Percentiles rank a stretch among this genome's conserved stretches.
Evolutionary conservation across 257 asterid species (phyloP).

Genomic region (Voacanga thouarsii): DNA sequence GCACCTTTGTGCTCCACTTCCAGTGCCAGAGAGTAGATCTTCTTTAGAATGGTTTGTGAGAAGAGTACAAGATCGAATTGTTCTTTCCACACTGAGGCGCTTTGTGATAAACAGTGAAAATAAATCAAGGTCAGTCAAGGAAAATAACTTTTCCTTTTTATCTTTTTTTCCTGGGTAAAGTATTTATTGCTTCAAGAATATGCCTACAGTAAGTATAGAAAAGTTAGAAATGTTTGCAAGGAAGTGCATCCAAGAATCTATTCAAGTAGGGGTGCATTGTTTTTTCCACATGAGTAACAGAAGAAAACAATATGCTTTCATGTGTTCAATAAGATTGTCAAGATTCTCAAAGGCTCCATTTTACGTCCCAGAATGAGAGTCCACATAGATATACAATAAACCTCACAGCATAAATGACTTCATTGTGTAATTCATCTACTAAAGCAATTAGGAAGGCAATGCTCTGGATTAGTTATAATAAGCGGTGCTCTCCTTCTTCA

Average conservation of each 20-base stretch:
- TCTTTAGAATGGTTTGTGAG: conserved; percentile 75
- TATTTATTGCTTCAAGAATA: neutral
- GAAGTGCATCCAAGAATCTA: neutral
- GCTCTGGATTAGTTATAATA: neutral
- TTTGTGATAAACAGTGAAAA: conserved; percentile 55
- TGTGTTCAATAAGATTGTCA: neutral
- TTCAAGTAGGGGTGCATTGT: neutral
- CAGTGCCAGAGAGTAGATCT: conserved; percentile 42
- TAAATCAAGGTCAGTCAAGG: conserved; percentile 66
- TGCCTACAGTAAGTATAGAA: neutral
- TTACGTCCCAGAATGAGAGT: neutral
- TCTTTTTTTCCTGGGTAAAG: neutral
- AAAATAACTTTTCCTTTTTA: neutral
- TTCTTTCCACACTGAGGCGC: conserved; percentile 62
- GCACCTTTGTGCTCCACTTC: conserved; percentile 37
- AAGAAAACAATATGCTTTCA: neutral
- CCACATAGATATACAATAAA: too few relatives aligned
- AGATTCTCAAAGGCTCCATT: neutral
- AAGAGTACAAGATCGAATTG: conserved; percentile 76
- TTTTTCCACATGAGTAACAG: neutral
- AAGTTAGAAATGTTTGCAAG: neutral
- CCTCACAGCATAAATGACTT: neutral
- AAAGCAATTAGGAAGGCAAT: neutral
- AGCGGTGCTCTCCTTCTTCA: neutral
- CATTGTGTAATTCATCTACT: neutral